phyloP scores from a whole-genome alignment of 805 yeast species.

The Vanderwaltozyma tropicalis region DNA sequence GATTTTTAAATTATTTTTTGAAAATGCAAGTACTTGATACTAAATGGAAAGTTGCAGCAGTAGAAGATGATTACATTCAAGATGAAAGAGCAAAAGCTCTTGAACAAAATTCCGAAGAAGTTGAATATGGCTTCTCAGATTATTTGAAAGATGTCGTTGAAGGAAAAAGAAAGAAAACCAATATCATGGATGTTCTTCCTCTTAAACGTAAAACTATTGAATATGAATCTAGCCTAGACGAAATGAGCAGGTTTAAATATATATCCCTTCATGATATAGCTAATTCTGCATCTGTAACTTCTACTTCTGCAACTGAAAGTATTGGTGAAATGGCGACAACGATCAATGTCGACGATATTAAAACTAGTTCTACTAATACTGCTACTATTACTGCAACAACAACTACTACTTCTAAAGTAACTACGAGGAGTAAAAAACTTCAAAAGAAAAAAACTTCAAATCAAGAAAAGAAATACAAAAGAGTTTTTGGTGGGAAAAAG shows the following conservation, averaged over 20 bases:
- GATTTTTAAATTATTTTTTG: slow-evolving; percentile 18
- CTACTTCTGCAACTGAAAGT: too few relatives aligned
- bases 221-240: too few relatives aligned
- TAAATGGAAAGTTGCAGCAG: slow-evolving; percentile 14
- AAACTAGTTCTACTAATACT: not conserved
- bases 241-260: too few relatives aligned
- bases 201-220: not conserved
- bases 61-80: slow-evolving; percentile 19
- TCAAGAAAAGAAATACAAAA: slow-evolving; percentile 1
- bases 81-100: slow-evolving; percentile 8
- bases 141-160: slow-evolving; percentile 14
- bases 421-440: too few relatives aligned
- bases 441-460: not conserved
- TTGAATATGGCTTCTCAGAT: slow-evolving; percentile 16
- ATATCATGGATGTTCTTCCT: slow-evolving; percentile 12
- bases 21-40: slow-evolving; percentile 23
- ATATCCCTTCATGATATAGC: too few relatives aligned
- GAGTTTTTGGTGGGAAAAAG: slow-evolving; percentile 6
- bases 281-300: too few relatives aligned
- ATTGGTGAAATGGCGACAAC: not conserved
- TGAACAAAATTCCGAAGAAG: slow-evolving; percentile 4
- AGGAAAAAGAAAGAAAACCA: slow-evolving; percentile 12
- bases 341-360: not conserved
- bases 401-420: not conserved
- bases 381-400: not conserved